These are phyloP conservation scores for Purpureocillium takamizusanense DNA, from an alignment of 2,329 filamentous ascomycete genomes.

Conservation along the genomic window DNA sequence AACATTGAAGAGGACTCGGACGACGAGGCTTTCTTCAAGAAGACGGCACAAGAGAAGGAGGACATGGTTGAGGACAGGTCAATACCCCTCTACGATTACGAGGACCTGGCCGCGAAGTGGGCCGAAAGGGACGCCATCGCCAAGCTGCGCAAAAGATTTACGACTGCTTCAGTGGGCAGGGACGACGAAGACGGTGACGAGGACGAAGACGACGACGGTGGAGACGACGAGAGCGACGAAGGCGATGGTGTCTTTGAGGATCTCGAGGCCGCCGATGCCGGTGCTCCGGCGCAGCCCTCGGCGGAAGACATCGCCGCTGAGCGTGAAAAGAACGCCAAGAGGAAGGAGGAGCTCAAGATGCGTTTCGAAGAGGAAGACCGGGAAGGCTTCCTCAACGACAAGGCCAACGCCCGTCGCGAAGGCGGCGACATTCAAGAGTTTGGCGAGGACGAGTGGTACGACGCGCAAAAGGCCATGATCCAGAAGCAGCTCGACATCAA, in stretches of 20 bases:
- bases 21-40: slow-evolving; percentile 58
- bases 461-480: slow-evolving; percentile 86
- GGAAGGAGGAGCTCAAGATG: slow-evolving; percentile 89
- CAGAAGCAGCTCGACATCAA: slow-evolving; percentile 98
- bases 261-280: slow-evolving; percentile 44
- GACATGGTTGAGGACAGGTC: slow-evolving; percentile 70
- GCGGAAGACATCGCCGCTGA: slow-evolving; percentile 67
- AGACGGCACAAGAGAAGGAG: slow-evolving; percentile 54
- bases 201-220: slow-evolving; percentile 47
- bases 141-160: slow-evolving; percentile 64
- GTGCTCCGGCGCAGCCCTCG: slow-evolving; percentile 29
- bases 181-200: slow-evolving; percentile 35
- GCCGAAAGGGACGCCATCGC: slow-evolving; percentile 70
- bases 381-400: slow-evolving; percentile 91
- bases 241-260: slow-evolving; percentile 81
- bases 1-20: slow-evolving; percentile 48
- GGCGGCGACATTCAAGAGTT: slow-evolving; percentile 68
- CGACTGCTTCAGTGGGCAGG: slow-evolving; percentile 50
- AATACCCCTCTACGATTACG: slow-evolving; percentile 72
- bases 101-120: slow-evolving; percentile 78
- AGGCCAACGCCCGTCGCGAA: slow-evolving; percentile 65
- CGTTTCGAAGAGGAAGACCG: slow-evolving; percentile 96
- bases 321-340: slow-evolving; percentile 78
- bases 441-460: slow-evolving; percentile 98
- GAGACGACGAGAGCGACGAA: slow-evolving; percentile 57